Evolutionary conservation across 2,329 filamentous ascomycete genomes (phyloP), one percentile per base, ranked within the genome.

Genomic region (Calonectria pteridis): DNA sequence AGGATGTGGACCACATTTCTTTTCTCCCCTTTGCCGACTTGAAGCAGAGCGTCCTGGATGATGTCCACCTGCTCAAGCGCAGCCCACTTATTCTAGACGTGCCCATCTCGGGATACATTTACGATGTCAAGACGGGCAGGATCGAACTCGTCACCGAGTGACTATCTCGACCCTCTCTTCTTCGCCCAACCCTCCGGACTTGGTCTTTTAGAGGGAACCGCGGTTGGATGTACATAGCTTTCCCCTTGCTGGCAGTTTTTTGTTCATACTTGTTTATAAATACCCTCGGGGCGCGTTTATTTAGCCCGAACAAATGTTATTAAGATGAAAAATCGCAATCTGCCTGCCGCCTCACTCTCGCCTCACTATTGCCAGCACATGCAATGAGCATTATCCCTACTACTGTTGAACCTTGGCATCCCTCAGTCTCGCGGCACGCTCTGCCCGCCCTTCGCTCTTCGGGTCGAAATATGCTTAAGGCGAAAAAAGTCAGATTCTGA

Each of bases 41-140:
- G 68, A 90, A 93, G 70, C 83, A 89, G 77, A 93, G 91, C 9
- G 92, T 96, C 0, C 86, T 85, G 75, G 88, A 92, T 49, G 94
- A 96, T 83, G 89, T 97, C 0, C 84, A 85, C 59, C 91, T 91
- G 76, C 80, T 97, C 76, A 91, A 89, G 83, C 86, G 83, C 64
- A 90, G 87, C 62, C 89, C 89, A 68, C 86, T 93, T 20, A 87
- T 96, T 6, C 86, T 92, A 26, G 87, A 92, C 31, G 88, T 94
- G 4, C 84, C 85, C 0, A 87, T 96, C 58, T 93, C 90, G 7
- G 94, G 94, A 0, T 96, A 94, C 90, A 85, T 96, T 2, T 96
- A 95, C 84, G 92, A 95, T 79, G 93, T 96, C 51, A 91, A 94
- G 86, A 95, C 90, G 1, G 94, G 94, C 0, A 92, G 87, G 82